phyloP scores from a whole-genome alignment of 2,329 filamentous ascomycete genomes.

The Fusarium sp. region DNA sequence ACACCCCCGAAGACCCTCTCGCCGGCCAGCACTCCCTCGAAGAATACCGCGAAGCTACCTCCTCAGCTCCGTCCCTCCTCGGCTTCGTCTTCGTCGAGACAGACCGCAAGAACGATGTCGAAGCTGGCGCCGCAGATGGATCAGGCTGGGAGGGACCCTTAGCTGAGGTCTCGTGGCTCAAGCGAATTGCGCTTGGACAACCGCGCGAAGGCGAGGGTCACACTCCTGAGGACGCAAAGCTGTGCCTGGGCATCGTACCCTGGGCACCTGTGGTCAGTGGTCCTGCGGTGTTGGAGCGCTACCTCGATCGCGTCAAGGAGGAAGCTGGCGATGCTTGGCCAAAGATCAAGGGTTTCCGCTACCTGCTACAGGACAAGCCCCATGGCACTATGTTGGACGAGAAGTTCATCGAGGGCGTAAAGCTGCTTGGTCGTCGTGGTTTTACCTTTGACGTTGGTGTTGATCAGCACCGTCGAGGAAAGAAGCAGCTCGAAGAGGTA shows the following conservation, averaged over 20 bases:
- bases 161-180: slow-evolving; percentile 77
- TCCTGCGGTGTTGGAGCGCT: slow-evolving; percentile 68
- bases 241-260: slow-evolving; percentile 78
- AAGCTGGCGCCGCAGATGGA: slow-evolving; percentile 58
- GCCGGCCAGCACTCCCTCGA: slow-evolving; percentile 72
- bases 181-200: slow-evolving; percentile 72
- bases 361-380: slow-evolving; percentile 83
- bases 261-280: slow-evolving; percentile 88
- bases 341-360: slow-evolving; percentile 83
- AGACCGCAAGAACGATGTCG: slow-evolving; percentile 75
- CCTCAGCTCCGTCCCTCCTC: slow-evolving; percentile 59
- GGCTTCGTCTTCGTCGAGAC: slow-evolving; percentile 89
- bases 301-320: slow-evolving; percentile 71
- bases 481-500: slow-evolving; percentile 78
- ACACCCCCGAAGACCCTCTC: slow-evolving; percentile 68
- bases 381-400: slow-evolving; percentile 72
- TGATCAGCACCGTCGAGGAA: slow-evolving; percentile 81
- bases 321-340: slow-evolving; percentile 73
- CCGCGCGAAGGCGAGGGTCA: slow-evolving; percentile 71
- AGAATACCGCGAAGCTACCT: slow-evolving; percentile 68
- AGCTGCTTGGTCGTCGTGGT: slow-evolving; percentile 71
- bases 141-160: slow-evolving; percentile 76
- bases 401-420: slow-evolving; percentile 74
- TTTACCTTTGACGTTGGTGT: slow-evolving; percentile 86
- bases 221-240: slow-evolving; percentile 54